Evolutionary conservation across 371 early-diverging fungal genomes (phyloP), one percentile per base, ranked within the genome.

Genomic region (Apophysomyces ossiformis): DNA sequence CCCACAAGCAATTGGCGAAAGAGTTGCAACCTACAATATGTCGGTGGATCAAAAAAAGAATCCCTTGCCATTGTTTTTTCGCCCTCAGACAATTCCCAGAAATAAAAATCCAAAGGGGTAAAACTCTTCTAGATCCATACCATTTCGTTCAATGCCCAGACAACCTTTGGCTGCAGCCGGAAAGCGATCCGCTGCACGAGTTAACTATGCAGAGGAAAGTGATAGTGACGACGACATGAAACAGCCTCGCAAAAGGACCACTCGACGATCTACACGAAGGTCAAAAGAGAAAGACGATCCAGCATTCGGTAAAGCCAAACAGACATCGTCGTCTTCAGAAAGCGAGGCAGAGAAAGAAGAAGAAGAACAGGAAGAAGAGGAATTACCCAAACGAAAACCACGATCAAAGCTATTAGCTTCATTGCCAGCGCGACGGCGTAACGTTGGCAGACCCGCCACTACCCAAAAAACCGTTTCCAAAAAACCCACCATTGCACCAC

Each of bases 161-260:
- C 16, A 50, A 21, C 54, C 54, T 5, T 50, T 32, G 21, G 54
- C 54, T 21, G 54, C 54, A 4, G 54, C 54, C 9, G 54, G 54
- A 50, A 50, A 50, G 21, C 35, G 54, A 8, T 18, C 54, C 9
- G 8, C 8, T 1, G 18, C n/a, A 21, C n/a, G 21, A 50, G 54
- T 50, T 9, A 50, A 50, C 2, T 50, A 50, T 50, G 54, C 54
- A 21, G 54, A 50, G 8, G 54, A 50, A 5, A 50, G 54, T 26
- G 21, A 26, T 50, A 26, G 21, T 9, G 54, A 50, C 5, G 54
- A 50, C 7, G 47, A 11, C 18, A 7, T 15, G 18, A 13, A 18
- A 47, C 32, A 26, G 32, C n/a, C 54, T 7, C 9, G 21, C 9
- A 50, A 21, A 21, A 50, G 54, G 11, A 50, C 21, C 7, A 21